These are phyloP conservation scores for Alternaria viburni DNA, from an alignment of 2,329 filamentous ascomycete species.

Conservation along the genomic window DNA sequence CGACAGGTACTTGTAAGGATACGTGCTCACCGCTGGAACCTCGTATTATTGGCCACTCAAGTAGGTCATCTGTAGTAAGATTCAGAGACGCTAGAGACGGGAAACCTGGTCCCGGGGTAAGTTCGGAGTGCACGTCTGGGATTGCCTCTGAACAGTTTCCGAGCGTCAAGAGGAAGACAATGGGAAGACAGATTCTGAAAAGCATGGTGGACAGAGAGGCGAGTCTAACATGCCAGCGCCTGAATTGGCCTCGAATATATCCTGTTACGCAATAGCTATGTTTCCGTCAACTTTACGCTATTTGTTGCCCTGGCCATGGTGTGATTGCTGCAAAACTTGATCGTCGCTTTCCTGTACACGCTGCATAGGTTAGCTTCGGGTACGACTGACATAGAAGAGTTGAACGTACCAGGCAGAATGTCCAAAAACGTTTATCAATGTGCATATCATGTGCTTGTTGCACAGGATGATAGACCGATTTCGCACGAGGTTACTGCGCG, in stretches of 20 bases:
- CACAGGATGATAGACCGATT: not conserved
- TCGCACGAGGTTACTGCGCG: not conserved
- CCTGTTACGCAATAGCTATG: not conserved
- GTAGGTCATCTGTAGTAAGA: slow-evolving; percentile 6
- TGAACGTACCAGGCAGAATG: not conserved
- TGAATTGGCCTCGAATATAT: not conserved
- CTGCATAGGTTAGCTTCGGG: not conserved
- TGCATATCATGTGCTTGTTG: not conserved
- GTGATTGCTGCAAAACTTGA: not conserved
- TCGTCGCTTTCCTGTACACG: not conserved
- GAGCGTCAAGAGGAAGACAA: not conserved
- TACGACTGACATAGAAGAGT: not conserved
- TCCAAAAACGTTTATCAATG: not conserved
- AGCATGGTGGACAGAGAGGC: not conserved
- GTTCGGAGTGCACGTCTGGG: not conserved
- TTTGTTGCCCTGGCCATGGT: not conserved
- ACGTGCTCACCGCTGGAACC: not conserved
- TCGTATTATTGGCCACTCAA: not conserved
- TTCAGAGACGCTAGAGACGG: slow-evolving; percentile 13
- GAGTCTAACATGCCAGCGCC: not conserved
- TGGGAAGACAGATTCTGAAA: not conserved
- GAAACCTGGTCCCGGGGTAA: slow-evolving; percentile 6
- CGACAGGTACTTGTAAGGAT: not conserved
- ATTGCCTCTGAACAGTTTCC: not conserved
- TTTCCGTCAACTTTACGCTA: not conserved